Percentiles rank a stretch among this genome's conserved stretches.
phyloP scores from a whole-genome alignment of 2,329 filamentous ascomycete genomes.

The Penicillium sp. region DNA sequence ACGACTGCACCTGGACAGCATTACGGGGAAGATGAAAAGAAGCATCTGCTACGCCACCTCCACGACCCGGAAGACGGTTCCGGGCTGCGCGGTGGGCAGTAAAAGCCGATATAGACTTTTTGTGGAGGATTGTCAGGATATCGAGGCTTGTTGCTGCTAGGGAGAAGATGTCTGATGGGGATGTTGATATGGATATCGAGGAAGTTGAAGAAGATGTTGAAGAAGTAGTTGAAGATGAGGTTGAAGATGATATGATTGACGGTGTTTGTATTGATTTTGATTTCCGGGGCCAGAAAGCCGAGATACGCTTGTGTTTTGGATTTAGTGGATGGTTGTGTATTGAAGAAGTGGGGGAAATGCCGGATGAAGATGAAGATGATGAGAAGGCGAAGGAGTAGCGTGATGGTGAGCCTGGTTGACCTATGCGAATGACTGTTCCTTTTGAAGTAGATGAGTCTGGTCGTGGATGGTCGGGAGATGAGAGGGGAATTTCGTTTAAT shows the following conservation, averaged over 20 bases:
- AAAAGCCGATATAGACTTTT: constrained; percentile 57
- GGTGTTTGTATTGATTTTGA: constrained; percentile 28
- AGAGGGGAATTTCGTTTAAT: constrained; percentile 25
- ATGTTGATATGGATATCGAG: constrained; percentile 11
- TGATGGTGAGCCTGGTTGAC: constrained; percentile 29
- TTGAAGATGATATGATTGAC: constrained; percentile 16
- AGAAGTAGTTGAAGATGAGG: constrained; percentile 13
- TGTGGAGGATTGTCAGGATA: constrained; percentile 59
- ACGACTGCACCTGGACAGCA: constrained; percentile 54
- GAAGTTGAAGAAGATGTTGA: constrained; percentile 4
- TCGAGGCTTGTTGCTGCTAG: constrained; percentile 60
- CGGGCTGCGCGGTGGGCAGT: constrained; percentile 55
- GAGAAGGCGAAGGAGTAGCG: constrained; percentile 35
- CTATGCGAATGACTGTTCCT: constrained; percentile 37
- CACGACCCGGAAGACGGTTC: constrained; percentile 49
- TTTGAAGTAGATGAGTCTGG: constrained; percentile 36
- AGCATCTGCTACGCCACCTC: constrained; percentile 53
- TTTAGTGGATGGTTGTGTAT: not conserved
- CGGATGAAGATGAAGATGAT: constrained; percentile 36
- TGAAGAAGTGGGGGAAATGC: constrained; percentile 12
- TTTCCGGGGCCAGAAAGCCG: constrained; percentile 22
- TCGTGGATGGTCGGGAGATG: constrained; percentile 23
- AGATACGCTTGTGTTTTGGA: constrained; percentile 15
- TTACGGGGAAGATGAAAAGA: constrained; percentile 57
- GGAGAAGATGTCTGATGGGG: constrained; percentile 57